These are phyloP conservation scores for Xylariaceae sp. DNA, from an alignment of 2,329 filamentous ascomycete genomes.

Conservation along the genomic window DNA sequence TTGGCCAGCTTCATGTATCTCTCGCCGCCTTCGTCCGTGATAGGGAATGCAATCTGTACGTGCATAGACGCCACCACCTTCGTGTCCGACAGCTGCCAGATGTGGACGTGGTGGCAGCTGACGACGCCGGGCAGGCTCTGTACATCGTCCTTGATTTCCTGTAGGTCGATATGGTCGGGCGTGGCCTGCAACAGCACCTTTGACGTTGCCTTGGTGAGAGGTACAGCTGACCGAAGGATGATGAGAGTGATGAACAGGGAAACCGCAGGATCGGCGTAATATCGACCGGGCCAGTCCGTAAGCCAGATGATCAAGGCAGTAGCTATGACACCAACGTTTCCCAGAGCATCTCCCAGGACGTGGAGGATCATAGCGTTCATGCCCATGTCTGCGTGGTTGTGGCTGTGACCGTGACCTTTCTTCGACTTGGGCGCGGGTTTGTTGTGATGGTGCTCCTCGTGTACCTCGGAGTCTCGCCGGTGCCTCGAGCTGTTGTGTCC, in stretches of 20 bases:
- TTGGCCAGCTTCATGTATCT: conserved; percentile 88
- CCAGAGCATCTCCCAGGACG: conserved; percentile 74
- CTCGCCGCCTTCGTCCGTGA: conserved; percentile 68
- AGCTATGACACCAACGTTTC: conserved; percentile 77
- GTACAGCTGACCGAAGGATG: conserved; percentile 66
- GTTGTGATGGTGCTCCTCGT: conserved; percentile 73
- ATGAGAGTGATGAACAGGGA: conserved; percentile 88
- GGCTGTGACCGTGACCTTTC: conserved; percentile 53
- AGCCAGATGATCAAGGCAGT: conserved; percentile 89
- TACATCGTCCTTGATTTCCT: conserved; percentile 90
- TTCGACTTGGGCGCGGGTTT: conserved; percentile 50
- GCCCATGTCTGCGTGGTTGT: conserved; percentile 83
- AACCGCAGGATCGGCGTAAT: conserved; percentile 85
- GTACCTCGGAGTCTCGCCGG: conserved; percentile 46
- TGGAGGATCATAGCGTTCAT: conserved; percentile 81
- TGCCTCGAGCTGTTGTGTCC: conserved; percentile 19
- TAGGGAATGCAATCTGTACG: conserved; percentile 84
- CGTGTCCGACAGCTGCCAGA: conserved; percentile 95
- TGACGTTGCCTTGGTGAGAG: conserved; percentile 69
- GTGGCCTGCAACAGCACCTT: conserved; percentile 93
- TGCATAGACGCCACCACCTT: conserved; percentile 92
- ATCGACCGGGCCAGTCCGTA: conserved; percentile 70
- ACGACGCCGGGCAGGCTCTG: conserved; percentile 75
- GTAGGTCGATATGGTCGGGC: conserved; percentile 77
- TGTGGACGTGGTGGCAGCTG: conserved; percentile 90